Evolutionary conservation across 75 land plant species (phyloP), one percentile per base, ranked within the genome.

Genomic region (Pinus tabuliformis): DNA sequence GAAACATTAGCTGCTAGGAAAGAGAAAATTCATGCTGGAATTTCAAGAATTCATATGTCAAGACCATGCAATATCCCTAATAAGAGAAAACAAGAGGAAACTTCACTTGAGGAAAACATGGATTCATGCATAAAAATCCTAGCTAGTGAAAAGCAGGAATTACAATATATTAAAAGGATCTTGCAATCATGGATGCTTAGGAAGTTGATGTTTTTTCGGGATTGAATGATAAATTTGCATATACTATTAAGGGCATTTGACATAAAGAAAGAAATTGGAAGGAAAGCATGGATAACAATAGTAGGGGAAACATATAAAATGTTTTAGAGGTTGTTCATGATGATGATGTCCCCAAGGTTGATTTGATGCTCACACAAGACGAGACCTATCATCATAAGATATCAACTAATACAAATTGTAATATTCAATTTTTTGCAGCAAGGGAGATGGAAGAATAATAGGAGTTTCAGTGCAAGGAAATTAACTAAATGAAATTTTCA

Each of bases 381-480:
- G 64, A 62, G 64, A 62, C 28, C 24, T 28, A 62, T 62, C 30
- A 62, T 62, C 30, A 62, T 26, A 33, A 62, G 28, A 28, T 62
- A 8, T 62, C 64, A 62, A 62, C 24, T 16, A 62, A 62, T 16
- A 62, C 26, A 62, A 62, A 26, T 21, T 26, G 13, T 13, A 30
- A 26, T 26, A 28, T 24, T 62, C 64, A 62, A 30, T 24, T 26
- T 28, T 33, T 13, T 56, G 77, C 66, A n/a, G 63, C 61, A 56
- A 18, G 37, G 61, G 28, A 49, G 13, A 79, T 33, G 33, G 81
- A 79, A 57, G 42, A 63, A 66, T 74, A 21, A 70, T 56, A 49
- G 81, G 57, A 54, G 78, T 58, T 58, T 36, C 36, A 57, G 77
- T 74, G 45, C 76, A 79, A 62, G 81, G 74, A 58, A 79, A 49